phyloP scores from a whole-genome alignment of 2,329 filamentous ascomycete genomes.

The Aspergillaceae sp. region DNA sequence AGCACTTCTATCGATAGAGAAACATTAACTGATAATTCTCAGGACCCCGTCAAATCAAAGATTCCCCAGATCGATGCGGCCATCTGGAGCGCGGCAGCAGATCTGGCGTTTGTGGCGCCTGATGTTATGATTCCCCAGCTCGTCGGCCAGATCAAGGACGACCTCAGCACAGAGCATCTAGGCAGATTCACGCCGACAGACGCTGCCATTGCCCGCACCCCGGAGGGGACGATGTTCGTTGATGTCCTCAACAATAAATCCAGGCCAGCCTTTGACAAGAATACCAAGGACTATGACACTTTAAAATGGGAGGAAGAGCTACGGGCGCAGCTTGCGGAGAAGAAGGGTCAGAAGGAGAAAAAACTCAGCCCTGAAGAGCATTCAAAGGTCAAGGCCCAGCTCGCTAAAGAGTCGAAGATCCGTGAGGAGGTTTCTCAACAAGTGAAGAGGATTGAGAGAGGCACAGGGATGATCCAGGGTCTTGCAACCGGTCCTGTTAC shows the following conservation, averaged over 20 bases:
- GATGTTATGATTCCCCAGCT: conserved; percentile 69
- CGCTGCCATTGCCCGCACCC: conserved; percentile 84
- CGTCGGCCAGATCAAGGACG: conserved; percentile 62
- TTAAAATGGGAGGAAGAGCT: conserved; percentile 96
- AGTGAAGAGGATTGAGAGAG: conserved; percentile 65
- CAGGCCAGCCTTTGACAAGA: conserved; percentile 68
- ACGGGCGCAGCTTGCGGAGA: conserved; percentile 75
- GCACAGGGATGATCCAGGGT: conserved; percentile 74
- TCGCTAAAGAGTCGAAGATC: conserved; percentile 77
- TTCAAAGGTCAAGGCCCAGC: conserved; percentile 80
- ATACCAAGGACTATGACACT: conserved; percentile 88
- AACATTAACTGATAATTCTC: conserved; percentile 1
- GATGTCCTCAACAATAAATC: conserved; percentile 84
- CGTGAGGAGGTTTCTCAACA: conserved; percentile 61
- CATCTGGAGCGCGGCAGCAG: conserved; percentile 75
- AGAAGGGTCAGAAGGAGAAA: conserved; percentile 75
- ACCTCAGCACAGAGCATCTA: conserved; percentile 64
- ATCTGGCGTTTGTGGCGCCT: conserved; percentile 88
- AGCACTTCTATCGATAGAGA: background rate
- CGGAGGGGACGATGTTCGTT: conserved; percentile 78
- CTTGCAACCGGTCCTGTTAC: conserved; percentile 83
- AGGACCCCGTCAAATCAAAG: conserved; percentile 28
- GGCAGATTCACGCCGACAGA: conserved; percentile 72
- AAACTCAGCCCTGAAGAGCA: conserved; percentile 86
- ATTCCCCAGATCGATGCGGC: conserved; percentile 48